These are phyloP conservation scores for Pythium grandisporangium DNA, from an alignment of 352 stramenopile genomes.

Conservation along the genomic window DNA sequence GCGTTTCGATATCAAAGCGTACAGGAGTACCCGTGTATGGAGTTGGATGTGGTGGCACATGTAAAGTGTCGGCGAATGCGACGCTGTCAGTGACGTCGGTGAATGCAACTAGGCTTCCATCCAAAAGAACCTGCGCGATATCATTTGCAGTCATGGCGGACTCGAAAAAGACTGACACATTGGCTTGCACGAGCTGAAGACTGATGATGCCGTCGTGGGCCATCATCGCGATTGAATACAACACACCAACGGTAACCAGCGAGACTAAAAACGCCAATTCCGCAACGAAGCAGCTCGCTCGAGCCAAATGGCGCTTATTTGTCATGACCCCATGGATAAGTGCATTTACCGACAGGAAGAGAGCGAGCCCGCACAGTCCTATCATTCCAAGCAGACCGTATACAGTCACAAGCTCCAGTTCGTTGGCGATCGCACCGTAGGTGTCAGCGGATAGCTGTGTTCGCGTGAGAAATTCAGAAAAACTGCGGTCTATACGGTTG, in stretches of 20 bases:
- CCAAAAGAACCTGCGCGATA: constrained; percentile 23
- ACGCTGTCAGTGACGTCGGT: constrained; percentile 21
- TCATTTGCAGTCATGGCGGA: constrained; percentile 10
- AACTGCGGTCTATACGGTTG: constrained; percentile 20
- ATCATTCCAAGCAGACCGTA: constrained; percentile 22
- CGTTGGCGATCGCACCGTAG: constrained; percentile 17
- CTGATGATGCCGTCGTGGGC: constrained; percentile 34
- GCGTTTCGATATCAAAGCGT: constrained; percentile 23
- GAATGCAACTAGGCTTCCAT: constrained; percentile 29
- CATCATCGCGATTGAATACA: constrained; percentile 41
- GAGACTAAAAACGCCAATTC: constrained; percentile 33
- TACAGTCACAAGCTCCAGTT: constrained; percentile 18
- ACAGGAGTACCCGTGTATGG: constrained; percentile 21
- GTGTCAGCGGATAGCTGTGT: constrained; percentile 5
- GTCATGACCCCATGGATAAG: constrained; percentile 24
- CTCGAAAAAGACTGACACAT: constrained; percentile 21
- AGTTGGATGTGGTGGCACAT: constrained; percentile 47
- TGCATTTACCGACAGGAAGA: constrained; percentile 18
- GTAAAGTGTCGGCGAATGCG: constrained; percentile 52
- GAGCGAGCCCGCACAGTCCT: constrained; percentile 16
- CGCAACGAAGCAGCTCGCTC: constrained; percentile 29
- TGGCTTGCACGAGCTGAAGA: constrained; percentile 24
- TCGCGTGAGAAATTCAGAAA: constrained; percentile 4
- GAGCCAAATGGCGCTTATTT: constrained; percentile 24
- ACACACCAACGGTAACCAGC: constrained; percentile 28